Evolutionary conservation across 805 yeast genomes (phyloP), one percentile per base, ranked within the genome.

Genomic region (Jamesozyma jinghongensis): DNA sequence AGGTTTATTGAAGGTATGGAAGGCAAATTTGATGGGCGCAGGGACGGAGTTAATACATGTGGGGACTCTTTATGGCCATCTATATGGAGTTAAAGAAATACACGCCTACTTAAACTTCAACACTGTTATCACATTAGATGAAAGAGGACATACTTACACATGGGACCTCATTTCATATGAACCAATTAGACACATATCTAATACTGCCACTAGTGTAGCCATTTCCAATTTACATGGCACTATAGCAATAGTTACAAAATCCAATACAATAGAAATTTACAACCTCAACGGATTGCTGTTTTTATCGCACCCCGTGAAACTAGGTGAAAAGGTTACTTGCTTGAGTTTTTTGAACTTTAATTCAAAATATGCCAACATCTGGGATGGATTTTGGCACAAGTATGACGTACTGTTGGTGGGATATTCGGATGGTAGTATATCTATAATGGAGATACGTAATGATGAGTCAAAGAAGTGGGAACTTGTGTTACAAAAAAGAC

Each of bases 1-100:
- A 53, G 90, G 90, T 1, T 61, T 75, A 1, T 69, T 85, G 12
- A 74, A 76, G 47, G 62, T 76, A 11, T 76, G 88, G 79, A 69
- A 52, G 36, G 56, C 51, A 37, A 36, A 5, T 28, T 42, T 19
- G 37, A 46, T 36, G 44, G 34, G 30, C 14, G 28, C 26, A n/a
- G 14, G 17, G 5, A 18, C 14, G 3, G 14, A 30, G 13, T 26
- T 46, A 3, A 16, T 17, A 16, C 38, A 29, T 19, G 29, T 53
- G 71, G 68, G 49, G 52, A 63, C 19, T 62, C 70, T 38, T 52
- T 79, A 37, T 60, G 85, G 86, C 0, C 94, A 84, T 59, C 53
- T 69, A 1, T 44, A 64, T 5, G 55, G 63, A 0, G 66, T 84
- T 3, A 61, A 52, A 13, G 65, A 67, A n/a, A 52, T 85, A 19